These are phyloP conservation scores for Chytriomyces confervae DNA, from an alignment of 192 early-diverging fungal genomes.

Conservation along the genomic window DNA sequence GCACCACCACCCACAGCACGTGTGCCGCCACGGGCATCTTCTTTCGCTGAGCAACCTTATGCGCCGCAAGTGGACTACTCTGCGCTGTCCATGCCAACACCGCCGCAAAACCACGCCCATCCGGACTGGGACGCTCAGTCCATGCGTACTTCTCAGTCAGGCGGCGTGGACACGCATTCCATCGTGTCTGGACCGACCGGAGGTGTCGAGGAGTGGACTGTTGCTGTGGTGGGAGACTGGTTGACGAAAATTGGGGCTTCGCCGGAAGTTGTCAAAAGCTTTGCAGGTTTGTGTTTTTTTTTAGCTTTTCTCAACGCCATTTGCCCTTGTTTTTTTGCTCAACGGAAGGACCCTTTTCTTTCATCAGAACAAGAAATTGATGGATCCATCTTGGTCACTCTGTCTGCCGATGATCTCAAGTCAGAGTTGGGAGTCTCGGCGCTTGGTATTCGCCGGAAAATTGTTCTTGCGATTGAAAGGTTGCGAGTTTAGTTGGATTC, in stretches of 20 bases:
- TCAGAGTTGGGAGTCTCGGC: neutral
- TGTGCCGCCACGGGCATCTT: neutral
- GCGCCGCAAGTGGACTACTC: neutral
- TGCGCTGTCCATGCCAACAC: neutral
- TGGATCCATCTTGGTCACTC: neutral
- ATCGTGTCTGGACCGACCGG: neutral
- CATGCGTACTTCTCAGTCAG: neutral
- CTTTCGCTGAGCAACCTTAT: neutral
- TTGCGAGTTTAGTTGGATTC: neutral
- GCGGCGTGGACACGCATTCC: neutral
- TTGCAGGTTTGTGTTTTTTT: neutral
- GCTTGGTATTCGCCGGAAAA: slow-evolving; percentile 1
- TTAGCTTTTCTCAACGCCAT: too few relatives aligned
- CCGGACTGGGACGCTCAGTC: neutral
- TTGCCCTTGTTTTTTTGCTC: too few relatives aligned
- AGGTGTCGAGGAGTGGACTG: slow-evolving; percentile 9
- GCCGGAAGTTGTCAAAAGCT: slow-evolving; percentile 5
- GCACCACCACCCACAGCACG: neutral
- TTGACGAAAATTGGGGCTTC: slow-evolving; percentile 2
- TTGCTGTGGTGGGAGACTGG: slow-evolving; percentile 24
- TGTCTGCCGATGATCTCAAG: slow-evolving; percentile 19
- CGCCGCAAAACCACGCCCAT: neutral
- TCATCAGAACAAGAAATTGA: neutral
- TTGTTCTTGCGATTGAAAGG: slow-evolving; percentile 5
- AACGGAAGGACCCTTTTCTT: too few relatives aligned